Conservation (phyloP, 1,284 basidiomycete genomes). For the Tilletia setariae region DNA sequence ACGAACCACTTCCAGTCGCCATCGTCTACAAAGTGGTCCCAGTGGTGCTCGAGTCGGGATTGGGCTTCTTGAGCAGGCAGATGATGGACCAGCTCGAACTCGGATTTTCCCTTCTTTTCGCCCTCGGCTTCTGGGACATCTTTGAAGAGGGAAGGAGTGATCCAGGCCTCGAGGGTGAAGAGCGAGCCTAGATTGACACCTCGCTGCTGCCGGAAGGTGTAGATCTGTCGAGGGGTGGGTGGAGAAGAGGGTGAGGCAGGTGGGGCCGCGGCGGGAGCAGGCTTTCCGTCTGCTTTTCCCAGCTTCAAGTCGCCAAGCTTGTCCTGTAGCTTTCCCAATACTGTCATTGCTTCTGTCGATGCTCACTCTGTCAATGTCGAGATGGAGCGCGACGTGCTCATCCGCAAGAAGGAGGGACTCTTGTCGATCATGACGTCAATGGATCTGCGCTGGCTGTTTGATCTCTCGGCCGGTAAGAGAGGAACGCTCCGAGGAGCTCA, state of each 20-base stretch:
- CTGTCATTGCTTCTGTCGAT: neutral
- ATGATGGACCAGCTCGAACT: conserved; percentile 69
- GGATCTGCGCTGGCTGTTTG: too few relatives aligned
- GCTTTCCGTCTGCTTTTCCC: neutral
- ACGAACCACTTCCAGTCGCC: conserved; percentile 63
- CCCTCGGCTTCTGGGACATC: conserved; percentile 8
- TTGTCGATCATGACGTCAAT: too few relatives aligned
- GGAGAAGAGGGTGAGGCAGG: conserved; percentile 12
- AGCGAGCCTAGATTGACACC: conserved; percentile 74
- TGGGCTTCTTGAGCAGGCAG: conserved; percentile 59
- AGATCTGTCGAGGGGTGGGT: conserved; percentile 56
- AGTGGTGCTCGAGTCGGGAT: conserved; percentile 69
- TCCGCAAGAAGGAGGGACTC: neutral
- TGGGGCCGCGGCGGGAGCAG: neutral
- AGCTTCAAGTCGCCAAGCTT: neutral
- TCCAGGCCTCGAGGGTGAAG: conserved; percentile 51
- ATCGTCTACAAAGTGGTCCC: conserved; percentile 63
- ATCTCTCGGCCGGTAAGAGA: too few relatives aligned
- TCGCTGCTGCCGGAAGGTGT: conserved; percentile 70
- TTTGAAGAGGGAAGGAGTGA: conserved; percentile 50
- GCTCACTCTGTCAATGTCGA: neutral
- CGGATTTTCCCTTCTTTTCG: conserved; percentile 32
- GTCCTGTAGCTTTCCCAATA: conserved; percentile 1
- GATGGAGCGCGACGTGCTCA: neutral
- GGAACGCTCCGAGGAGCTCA: too few relatives aligned